Base-by-base conservation (phyloP, 176 grass and related monocot genomes). In the Hordeum marinum region DNA sequence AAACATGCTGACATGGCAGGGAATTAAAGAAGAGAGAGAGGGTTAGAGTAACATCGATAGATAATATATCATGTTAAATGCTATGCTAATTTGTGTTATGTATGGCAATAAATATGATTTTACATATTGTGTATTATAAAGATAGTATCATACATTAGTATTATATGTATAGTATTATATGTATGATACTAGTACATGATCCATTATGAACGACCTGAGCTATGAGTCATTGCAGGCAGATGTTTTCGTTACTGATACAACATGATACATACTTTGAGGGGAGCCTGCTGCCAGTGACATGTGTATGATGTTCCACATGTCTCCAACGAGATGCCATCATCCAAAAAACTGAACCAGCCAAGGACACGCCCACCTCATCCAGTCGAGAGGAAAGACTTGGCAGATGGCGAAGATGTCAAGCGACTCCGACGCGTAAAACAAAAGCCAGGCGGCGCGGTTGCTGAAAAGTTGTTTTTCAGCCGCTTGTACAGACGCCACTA, bases 381-480 rank as follows among this genome's bases (percentile, higher is more conserved):
- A 72, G 5, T 37, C 42, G 79, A 57, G n/a, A 31, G 67, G 21
- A 23, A 59, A 66, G 35, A 80, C 83, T 65, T n/a, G 45, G 83
- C 46, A 73, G 79, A 90, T 86, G 75, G 43, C 48, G 65, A 42
- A 58, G 35, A 58, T 37, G 43, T 72, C 65, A 65, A 57, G 73
- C 35, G 68, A 41, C 43, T 75, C 75, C 72, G 55, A 41, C 72
- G 65, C 78, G 77, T 59, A 89, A 86, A 85, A 43, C 71, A 23
- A 80, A 83, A 86, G 43, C 72, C 62, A 70, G 37, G 60, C 39
- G 2, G 60, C 48, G 3, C 57, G 29, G 68, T 83, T 52, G 75
- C 68, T 84, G 76, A 91, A 83, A 84, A 84, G 68, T 63, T 69
- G 50, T 41, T 76, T 52, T 29, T 84, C 57, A 80, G 29, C 61